These are phyloP conservation scores for Fusarium odoratissimum DNA, from an alignment of 2,329 filamentous ascomycete species.

Conservation along the genomic window DNA sequence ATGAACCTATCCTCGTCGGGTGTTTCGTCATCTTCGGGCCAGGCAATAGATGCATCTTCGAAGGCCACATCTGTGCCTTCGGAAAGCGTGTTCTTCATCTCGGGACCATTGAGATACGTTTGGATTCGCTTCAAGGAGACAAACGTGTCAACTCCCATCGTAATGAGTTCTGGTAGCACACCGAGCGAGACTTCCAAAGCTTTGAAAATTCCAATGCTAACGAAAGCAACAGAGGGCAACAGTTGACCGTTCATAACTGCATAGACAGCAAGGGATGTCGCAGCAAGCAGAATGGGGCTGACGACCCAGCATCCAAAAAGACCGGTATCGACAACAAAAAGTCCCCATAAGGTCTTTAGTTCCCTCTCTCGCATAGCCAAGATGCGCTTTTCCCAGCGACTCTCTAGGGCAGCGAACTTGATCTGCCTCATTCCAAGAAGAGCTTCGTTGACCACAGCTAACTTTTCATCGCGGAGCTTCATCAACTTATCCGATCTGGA, in stretches of 20 bases:
- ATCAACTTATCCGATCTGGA: conserved; percentile 76
- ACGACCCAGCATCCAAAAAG: conserved; percentile 77
- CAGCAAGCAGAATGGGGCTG: conserved; percentile 79
- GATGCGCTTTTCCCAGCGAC: conserved; percentile 80
- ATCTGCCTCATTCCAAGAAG: conserved; percentile 85
- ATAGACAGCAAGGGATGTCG: conserved; percentile 76
- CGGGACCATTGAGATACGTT: conserved; percentile 74
- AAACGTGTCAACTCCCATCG: conserved; percentile 76
- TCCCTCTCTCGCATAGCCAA: conserved; percentile 71
- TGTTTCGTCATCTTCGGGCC: conserved; percentile 74
- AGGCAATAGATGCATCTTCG: conserved; percentile 75
- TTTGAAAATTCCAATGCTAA: conserved; percentile 79
- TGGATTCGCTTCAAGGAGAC: conserved; percentile 80
- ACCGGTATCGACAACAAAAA: conserved; percentile 72
- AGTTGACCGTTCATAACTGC: conserved; percentile 71
- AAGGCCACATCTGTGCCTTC: conserved; percentile 72
- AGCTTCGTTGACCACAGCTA: conserved; percentile 80
- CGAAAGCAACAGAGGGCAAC: conserved; percentile 80
- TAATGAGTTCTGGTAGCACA: conserved; percentile 78
- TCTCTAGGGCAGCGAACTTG: conserved; percentile 83
- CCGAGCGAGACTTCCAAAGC: conserved; percentile 78
- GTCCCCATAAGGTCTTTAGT: conserved; percentile 72
- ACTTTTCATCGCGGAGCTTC: conserved; percentile 80
- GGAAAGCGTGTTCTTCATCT: conserved; percentile 66
- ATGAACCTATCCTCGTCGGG: conserved; percentile 71